A percentile compares a stretch with the other conserved stretches of the same genome.
phyloP scores from a whole-genome alignment of 805 yeast genomes.

The Candida palmyrensis region DNA sequence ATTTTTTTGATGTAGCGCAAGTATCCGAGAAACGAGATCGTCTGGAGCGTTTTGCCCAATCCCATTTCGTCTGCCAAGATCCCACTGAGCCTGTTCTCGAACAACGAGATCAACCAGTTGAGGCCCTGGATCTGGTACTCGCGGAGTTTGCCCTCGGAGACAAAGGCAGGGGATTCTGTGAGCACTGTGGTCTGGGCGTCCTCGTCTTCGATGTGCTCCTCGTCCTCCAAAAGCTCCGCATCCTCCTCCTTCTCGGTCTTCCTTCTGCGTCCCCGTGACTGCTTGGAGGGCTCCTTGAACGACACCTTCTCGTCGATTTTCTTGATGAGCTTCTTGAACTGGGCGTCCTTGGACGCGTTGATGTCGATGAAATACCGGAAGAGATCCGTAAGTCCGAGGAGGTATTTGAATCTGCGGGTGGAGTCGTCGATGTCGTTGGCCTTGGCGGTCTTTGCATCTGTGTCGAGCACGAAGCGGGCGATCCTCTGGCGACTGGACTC shows the following conservation, averaged over 20 bases:
- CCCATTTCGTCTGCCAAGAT: conserved; percentile 99
- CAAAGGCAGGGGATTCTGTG: conserved; percentile 77
- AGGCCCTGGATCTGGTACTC: conserved; percentile 94
- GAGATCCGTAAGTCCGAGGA: conserved; percentile 76
- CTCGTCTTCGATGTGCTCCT: conserved; percentile 54
- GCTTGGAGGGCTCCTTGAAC: conserved; percentile 22
- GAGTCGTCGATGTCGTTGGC: conserved; percentile 55
- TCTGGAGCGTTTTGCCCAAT: conserved; percentile 90
- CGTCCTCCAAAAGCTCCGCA: conserved; percentile 82
- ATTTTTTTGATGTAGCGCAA: conserved; percentile 71
- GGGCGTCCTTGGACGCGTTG: conserved; percentile 73
- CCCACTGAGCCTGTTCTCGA: conserved; percentile 86
- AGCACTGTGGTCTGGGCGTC: conserved; percentile 57
- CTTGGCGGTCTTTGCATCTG: conserved; percentile 56
- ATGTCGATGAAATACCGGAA: conserved; percentile 85
- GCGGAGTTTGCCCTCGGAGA: conserved; percentile 67
- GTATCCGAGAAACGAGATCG: conserved; percentile 87
- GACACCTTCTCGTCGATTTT: conserved; percentile 49
- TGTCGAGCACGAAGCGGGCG: conserved; percentile 43
- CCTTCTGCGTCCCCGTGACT: conserved; percentile 40
- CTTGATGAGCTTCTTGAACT: conserved; percentile 56
- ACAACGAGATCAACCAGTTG: conserved; percentile 87
- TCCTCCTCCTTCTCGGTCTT: conserved; percentile 96
- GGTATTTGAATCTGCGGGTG: conserved; percentile 72
- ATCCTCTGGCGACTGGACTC: no score